Conservation (phyloP, 1,139 yeast species). For the Hansenula lynferdii region DNA sequence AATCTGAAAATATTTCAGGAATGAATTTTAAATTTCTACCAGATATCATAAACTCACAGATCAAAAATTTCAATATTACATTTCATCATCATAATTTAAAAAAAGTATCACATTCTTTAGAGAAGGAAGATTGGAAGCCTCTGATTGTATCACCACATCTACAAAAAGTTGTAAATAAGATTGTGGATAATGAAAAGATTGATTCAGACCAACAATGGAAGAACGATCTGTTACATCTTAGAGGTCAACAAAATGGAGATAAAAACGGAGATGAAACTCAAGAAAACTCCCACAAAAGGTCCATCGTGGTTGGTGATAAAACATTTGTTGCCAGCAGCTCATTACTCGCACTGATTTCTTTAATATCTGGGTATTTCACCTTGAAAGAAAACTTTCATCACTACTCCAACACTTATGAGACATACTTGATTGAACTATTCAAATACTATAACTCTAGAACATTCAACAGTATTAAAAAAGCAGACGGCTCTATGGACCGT, state of each 20-base stretch:
- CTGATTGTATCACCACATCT: conserved; percentile 41
- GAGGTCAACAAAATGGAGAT: conserved; percentile 5
- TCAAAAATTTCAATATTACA: conserved; percentile 53
- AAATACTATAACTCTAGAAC: conserved; percentile 27
- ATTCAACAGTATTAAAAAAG: conserved; percentile 23
- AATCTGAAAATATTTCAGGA: conserved; percentile 84
- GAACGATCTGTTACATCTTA: conserved; percentile 9
- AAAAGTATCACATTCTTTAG: conserved; percentile 44
- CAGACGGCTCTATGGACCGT: conserved; percentile 20
- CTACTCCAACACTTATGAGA: conserved; percentile 20
- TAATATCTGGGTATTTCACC: conserved; percentile 26
- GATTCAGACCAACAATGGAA: conserved; percentile 33
- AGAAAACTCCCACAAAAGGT: conserved; percentile 29
- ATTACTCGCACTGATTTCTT: conserved; percentile 23
- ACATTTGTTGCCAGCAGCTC: conserved; percentile 37
- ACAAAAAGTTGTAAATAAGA: conserved; percentile 51
- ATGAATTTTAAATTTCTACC: conserved; percentile 56
- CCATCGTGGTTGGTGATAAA: conserved; percentile 35
- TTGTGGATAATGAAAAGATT: conserved; percentile 45
- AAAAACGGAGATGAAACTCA: conserved; percentile 4
- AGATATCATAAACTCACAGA: conserved; percentile 64
- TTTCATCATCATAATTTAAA: conserved; percentile 49
- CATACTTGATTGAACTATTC: conserved; percentile 24
- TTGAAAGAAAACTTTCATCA: conserved; percentile 21
- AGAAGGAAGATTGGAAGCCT: conserved; percentile 79